These are phyloP conservation scores for Penicillium bovifimosum DNA, from an alignment of 495 filamentous ascomycete species.

Conservation along the genomic window DNA sequence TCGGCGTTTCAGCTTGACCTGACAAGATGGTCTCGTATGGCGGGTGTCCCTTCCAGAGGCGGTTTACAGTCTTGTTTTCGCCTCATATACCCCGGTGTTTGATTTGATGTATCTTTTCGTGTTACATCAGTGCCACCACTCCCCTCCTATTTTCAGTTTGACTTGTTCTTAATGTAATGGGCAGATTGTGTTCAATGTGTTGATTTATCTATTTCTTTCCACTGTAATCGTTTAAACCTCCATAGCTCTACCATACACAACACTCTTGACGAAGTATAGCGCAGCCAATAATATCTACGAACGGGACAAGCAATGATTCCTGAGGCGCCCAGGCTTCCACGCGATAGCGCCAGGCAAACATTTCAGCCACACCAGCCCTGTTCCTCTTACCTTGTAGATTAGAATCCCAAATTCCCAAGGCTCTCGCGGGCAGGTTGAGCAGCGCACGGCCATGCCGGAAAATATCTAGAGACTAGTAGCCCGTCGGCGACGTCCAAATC, in stretches of 20 bases:
- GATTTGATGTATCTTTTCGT: slow-evolving; percentile 8
- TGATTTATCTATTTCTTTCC: not conserved
- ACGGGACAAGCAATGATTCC: not conserved
- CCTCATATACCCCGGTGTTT: slow-evolving; percentile 26
- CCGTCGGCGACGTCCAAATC: slow-evolving; percentile 1
- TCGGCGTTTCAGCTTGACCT: slow-evolving; percentile 23
- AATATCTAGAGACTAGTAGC: not conserved
- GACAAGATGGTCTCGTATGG: slow-evolving; percentile 8
- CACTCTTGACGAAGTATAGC: not conserved
- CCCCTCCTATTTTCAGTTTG: not conserved
- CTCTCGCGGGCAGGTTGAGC: not conserved
- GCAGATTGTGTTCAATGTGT: too few relatives aligned
- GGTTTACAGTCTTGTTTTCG: slow-evolving; percentile 11
- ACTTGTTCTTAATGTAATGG: not conserved
- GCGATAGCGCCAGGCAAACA: not conserved
- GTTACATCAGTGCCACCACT: not conserved
- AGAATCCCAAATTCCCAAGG: too few relatives aligned
- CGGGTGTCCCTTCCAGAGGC: slow-evolving; percentile 21
- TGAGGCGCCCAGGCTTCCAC: slow-evolving; percentile 4
- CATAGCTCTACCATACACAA: not conserved
- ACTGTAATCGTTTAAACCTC: too few relatives aligned
- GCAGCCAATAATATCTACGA: slow-evolving; percentile 1
- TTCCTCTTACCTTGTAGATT: not conserved
- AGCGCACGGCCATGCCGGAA: not conserved
- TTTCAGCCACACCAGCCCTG: slow-evolving; percentile 1